Evolutionary conservation across 2,329 filamentous ascomycete genomes (phyloP), one percentile per base, ranked within the genome.

Genomic region (Fusarium floridanum): DNA sequence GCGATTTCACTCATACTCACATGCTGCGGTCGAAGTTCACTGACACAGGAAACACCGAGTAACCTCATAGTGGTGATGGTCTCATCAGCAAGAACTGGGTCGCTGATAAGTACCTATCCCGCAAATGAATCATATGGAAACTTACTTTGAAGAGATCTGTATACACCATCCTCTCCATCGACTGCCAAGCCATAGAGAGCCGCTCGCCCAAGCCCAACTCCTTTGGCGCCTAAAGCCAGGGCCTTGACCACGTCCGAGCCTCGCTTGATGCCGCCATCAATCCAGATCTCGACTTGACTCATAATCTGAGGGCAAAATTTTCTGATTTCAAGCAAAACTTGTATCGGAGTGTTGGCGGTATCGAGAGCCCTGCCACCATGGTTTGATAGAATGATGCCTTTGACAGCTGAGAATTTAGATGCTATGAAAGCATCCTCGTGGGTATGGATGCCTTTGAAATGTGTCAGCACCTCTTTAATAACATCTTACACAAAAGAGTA

Each of bases 211-310:
- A 93, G 82, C 0, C 91, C 91, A 0, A 91, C 91, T 0, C 88
- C 91, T 64, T 84, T 91, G 0, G 90, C 91, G 0, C 91, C 91
- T 0, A 93, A 81, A 64, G 89, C 91, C n/a, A 93, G 77, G 1
- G 90, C 90, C 80, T 93, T 93, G 75, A 93, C 86, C 5, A 93
- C 88, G 76, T 93, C 91, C 0, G 90, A 89, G 0, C 91, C 91
- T n/a, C 91, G 83, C 32, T 86, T 86, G 34, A 94, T 86, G 0
- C 91, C 91, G 1, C 91, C 91, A 70, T 93, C 91, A 9, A 93
- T 83, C 67, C 87, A 89, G 0, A 93, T 87, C 77, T 93, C 89
- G 78, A 92, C 84, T 62, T 83, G 81, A 37, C 87, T 85, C 63
- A 93, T 89, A 1, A 93, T 85, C 65, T 88, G 83, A 0, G 91